These are phyloP conservation scores for Volvox carteri DNA, from an alignment of 163 green algal species.

Conservation along the genomic window DNA sequence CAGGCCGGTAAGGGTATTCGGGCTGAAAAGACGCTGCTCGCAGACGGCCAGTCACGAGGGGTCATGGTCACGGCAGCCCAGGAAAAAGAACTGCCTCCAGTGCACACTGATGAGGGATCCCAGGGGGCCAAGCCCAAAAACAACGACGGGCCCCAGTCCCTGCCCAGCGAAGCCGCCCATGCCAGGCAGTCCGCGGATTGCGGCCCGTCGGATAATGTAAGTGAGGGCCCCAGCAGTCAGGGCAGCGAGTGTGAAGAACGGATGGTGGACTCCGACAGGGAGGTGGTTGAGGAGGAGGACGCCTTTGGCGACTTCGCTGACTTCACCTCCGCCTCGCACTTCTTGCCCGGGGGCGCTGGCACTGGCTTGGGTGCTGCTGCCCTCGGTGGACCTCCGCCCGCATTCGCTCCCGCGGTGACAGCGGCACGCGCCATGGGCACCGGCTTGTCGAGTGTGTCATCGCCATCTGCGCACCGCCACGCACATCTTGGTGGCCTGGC, in stretches of 20 bases:
- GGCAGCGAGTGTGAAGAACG: neutral
- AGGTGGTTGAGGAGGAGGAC: conserved; percentile 50
- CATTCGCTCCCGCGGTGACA: neutral
- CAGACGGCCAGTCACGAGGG: no score
- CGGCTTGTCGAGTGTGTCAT: neutral
- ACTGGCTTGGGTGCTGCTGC: neutral
- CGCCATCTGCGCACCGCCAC: conserved; percentile 21
- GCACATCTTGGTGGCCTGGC: neutral
- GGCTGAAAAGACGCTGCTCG: no score
- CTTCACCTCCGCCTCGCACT: conserved; percentile 40
- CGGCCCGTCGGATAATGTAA: neutral
- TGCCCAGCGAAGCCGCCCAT: conserved; percentile 3
- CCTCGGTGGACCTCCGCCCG: neutral
- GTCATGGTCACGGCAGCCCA: neutral
- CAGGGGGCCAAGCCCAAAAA: neutral
- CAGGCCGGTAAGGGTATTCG: no score
- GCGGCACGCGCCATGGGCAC: neutral
- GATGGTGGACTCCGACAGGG: conserved; percentile 17
- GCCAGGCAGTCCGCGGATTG: neutral
- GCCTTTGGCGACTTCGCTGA: conserved; percentile 52
- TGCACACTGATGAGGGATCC: neutral
- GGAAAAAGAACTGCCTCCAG: neutral
- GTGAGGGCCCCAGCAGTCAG: neutral
- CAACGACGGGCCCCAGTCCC: conserved; percentile 3
- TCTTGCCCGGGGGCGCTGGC: conserved; percentile 3